Conservation (phyloP, 139 green algal species). For the Volvox reticuliferus region DNA sequence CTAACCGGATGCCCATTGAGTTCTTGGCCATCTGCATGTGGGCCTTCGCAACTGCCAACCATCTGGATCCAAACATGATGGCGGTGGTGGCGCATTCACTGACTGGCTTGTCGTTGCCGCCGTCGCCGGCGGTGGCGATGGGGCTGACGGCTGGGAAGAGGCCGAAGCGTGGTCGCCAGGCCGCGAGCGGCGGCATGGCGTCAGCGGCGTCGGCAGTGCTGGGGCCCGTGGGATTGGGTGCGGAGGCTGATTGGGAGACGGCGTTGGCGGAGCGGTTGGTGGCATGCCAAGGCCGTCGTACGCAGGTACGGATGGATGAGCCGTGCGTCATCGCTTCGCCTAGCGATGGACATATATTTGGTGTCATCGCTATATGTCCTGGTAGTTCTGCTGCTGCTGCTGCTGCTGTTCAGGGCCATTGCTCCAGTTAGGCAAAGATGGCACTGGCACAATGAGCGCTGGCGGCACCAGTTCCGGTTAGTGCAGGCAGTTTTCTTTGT, state of each 20-base stretch:
- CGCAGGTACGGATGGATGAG: background rate
- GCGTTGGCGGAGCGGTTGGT: background rate
- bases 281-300: background rate
- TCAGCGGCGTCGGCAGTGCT: background rate
- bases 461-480: too few relatives aligned
- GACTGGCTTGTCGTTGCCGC: background rate
- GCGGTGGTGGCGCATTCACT: background rate
- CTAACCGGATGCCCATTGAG: background rate
- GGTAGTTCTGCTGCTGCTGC: too few relatives aligned
- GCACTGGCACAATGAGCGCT: too few relatives aligned
- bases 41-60: background rate
- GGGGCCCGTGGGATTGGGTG: background rate
- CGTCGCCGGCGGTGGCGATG: background rate
- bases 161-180: background rate
- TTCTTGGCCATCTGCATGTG: slow-evolving; percentile 2
- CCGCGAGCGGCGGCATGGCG: background rate
- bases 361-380: too few relatives aligned
- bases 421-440: too few relatives aligned
- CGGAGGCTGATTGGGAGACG: background rate
- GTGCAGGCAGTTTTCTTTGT: too few relatives aligned
- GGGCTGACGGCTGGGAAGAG: background rate
- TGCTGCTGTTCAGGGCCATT: too few relatives aligned
- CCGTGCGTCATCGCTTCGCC: too few relatives aligned
- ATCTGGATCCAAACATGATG: background rate
- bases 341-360: too few relatives aligned